Evolutionary conservation across 2,329 filamentous ascomycete species (phyloP).

Genomic region (Xylaria sp.): DNA sequence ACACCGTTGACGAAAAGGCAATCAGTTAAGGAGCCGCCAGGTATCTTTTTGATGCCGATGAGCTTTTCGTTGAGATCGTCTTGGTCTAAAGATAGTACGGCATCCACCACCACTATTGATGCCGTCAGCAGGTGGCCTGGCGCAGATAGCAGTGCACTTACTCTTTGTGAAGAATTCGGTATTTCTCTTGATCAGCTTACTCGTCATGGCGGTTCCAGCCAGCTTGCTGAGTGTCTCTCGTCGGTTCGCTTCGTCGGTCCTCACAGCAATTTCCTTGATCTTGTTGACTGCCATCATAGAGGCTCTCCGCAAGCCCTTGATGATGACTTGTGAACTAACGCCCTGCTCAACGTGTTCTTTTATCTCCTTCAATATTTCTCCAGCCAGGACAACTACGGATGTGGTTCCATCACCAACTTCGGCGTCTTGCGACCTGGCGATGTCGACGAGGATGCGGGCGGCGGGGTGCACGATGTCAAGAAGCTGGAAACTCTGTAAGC

Average conservation of each 20-base stretch:
- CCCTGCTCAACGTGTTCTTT: slow-evolving; percentile 97
- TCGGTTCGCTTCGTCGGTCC: slow-evolving; percentile 82
- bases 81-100: slow-evolving; percentile 93
- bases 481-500: slow-evolving; percentile 64
- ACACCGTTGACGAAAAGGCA: slow-evolving; percentile 98
- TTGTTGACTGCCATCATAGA: slow-evolving; percentile 95
- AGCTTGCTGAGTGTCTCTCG: slow-evolving; percentile 89
- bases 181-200: slow-evolving; percentile 98
- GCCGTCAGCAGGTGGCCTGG: slow-evolving; percentile 9
- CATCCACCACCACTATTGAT: slow-evolving; percentile 89
- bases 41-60: slow-evolving; percentile 98
- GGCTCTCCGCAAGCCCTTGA: slow-evolving; percentile 92
- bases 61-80: slow-evolving; percentile 97
- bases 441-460: slow-evolving; percentile 96
- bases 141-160: slow-evolving; percentile 56
- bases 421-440: slow-evolving; percentile 97
- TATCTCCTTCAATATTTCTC: slow-evolving; percentile 96
- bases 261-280: slow-evolving; percentile 95
- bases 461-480: slow-evolving; percentile 98
- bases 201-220: slow-evolving; percentile 97
- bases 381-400: slow-evolving; percentile 95
- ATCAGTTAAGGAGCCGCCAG: slow-evolving; percentile 93
- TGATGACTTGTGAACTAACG: slow-evolving; percentile 95
- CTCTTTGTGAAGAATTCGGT: slow-evolving; percentile 97
- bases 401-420: slow-evolving; percentile 99